Evolutionary conservation across 1,139 yeast species (phyloP).

Genomic region (Debaryomyces robertsiae): DNA sequence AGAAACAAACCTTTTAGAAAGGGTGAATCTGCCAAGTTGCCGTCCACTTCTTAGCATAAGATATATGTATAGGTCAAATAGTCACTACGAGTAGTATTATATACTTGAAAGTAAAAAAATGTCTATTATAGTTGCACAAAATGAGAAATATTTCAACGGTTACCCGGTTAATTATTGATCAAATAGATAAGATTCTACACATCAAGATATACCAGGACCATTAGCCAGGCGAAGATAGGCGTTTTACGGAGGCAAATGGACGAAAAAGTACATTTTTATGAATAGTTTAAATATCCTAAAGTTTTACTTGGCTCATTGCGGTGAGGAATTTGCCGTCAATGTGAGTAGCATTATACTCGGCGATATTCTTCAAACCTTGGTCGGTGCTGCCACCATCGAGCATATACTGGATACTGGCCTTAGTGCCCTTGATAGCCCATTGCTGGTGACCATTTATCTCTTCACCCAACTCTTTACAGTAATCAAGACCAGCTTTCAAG

Average conservation of each 20-base stretch:
- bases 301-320: conserved; percentile 13
- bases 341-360: conserved; percentile 52
- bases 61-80: neutral
- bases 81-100: neutral
- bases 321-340: conserved; percentile 29
- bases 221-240: too few relatives aligned
- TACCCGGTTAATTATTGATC: too few relatives aligned
- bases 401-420: conserved; percentile 57
- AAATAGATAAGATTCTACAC: too few relatives aligned
- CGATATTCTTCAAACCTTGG: conserved; percentile 56
- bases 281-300: conserved; percentile 11
- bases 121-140: conserved; percentile 2
- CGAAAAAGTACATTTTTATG: too few relatives aligned
- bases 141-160: too few relatives aligned
- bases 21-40: neutral
- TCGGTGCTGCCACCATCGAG: conserved; percentile 46
- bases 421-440: conserved; percentile 71
- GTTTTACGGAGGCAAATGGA: too few relatives aligned
- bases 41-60: conserved; percentile 8
- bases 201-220: too few relatives aligned
- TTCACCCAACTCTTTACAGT: conserved; percentile 54
- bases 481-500: conserved; percentile 51
- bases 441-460: conserved; percentile 50
- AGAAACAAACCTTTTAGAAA: conserved; percentile 10
- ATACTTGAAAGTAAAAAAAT: neutral